Evolutionary conservation across 2,329 filamentous ascomycete species (phyloP).

Genomic region (Gremmenia infestans): DNA sequence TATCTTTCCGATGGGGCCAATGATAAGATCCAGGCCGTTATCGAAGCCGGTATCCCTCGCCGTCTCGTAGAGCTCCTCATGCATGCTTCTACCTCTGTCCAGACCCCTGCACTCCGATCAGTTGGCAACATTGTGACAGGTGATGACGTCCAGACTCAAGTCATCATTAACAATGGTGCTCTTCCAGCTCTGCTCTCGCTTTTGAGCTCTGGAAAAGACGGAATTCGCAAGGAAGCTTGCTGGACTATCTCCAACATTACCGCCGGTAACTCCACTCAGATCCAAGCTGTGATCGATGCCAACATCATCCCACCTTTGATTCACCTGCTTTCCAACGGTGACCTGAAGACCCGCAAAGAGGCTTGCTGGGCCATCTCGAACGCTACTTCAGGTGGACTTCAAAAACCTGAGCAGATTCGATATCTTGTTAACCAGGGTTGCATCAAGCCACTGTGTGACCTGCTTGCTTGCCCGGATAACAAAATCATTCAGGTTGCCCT

Average conservation of each 20-base stretch:
- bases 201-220: conserved; percentile 94
- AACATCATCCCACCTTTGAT: conserved; percentile 96
- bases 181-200: conserved; percentile 89
- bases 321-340: conserved; percentile 90
- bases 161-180: conserved; percentile 98
- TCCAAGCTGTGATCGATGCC: conserved; percentile 92
- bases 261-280: conserved; percentile 94
- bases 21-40: conserved; percentile 98
- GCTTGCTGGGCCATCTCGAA: conserved; percentile 99
- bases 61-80: conserved; percentile 94
- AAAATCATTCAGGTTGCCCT: conserved; percentile 99
- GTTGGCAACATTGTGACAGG: conserved; percentile 99
- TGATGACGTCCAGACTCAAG: conserved; percentile 97
- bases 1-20: conserved; percentile 97
- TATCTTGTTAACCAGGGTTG: conserved; percentile 91
- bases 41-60: conserved; percentile 95
- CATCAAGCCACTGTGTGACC: conserved; percentile 95
- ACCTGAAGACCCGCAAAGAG: conserved; percentile 98
- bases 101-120: conserved; percentile 93
- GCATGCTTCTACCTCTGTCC: conserved; percentile 96
- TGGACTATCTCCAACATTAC: conserved; percentile 99
- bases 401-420: conserved; percentile 98
- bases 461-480: conserved; percentile 94
- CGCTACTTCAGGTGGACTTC: conserved; percentile 91
- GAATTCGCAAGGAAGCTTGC: conserved; percentile 98